phyloP scores from a whole-genome alignment of 202 grass and related monocot species.

The Panicum virgatum region DNA sequence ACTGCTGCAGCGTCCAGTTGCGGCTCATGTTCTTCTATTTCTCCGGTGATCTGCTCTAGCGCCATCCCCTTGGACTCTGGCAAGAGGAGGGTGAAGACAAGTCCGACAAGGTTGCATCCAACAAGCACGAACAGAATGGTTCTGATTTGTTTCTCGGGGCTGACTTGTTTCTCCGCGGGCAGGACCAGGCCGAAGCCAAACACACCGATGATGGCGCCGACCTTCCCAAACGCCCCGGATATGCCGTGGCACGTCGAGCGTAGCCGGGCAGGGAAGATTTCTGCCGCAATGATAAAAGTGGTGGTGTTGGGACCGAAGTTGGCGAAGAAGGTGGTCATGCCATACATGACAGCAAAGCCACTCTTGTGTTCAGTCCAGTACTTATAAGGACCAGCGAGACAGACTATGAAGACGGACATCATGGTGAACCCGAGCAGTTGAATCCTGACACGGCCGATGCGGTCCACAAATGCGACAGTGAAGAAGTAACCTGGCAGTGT shows the following conservation, averaged over 20 bases:
- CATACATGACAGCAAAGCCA: constrained; percentile 41
- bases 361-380: constrained; percentile 23
- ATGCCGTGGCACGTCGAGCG: constrained; percentile 69
- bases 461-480: constrained; percentile 52
- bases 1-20: not conserved
- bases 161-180: constrained; percentile 7
- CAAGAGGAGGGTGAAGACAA: constrained; percentile 54
- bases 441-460: constrained; percentile 44
- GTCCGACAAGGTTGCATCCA: constrained; percentile 43
- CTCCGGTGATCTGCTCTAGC: constrained; percentile 53
- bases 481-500: constrained; percentile 55
- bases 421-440: constrained; percentile 65
- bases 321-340: constrained; percentile 49
- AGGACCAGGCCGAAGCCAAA: constrained; percentile 51
- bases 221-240: constrained; percentile 49
- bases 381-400: constrained; percentile 29
- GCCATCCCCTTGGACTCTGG: constrained; percentile 55
- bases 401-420: constrained; percentile 52
- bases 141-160: not conserved
- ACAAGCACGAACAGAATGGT: constrained; percentile 31
- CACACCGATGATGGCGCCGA: constrained; percentile 49
- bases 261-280: constrained; percentile 54
- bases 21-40: constrained; percentile 16
- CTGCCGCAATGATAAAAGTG: constrained; percentile 46
- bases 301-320: constrained; percentile 59